Percentiles rank a stretch among this genome's conserved stretches.
Evolutionary conservation across 176 grass and related monocot species (phyloP).

Genomic region (Eremochloa ophiuroides): DNA sequence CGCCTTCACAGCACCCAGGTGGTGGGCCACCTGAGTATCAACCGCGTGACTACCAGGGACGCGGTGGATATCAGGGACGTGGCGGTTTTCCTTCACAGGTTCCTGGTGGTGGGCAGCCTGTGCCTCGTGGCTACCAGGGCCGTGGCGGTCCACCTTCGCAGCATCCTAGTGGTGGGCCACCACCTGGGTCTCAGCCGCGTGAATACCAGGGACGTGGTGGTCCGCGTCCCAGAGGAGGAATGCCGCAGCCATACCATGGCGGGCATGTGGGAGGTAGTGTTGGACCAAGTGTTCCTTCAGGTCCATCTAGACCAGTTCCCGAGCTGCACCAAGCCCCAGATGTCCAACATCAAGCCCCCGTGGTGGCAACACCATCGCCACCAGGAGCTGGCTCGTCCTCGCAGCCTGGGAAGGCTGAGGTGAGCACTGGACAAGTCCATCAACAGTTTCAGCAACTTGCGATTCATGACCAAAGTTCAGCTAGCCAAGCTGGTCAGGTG

Average conservation of each 20-base stretch:
- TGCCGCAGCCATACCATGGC: constrained; percentile 57
- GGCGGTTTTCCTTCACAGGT: neutral
- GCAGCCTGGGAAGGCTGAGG: constrained; percentile 43
- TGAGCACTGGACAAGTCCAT: constrained; percentile 54
- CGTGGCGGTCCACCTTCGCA: constrained; percentile 38
- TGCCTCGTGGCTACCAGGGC: constrained; percentile 55
- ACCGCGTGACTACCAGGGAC: constrained; percentile 44
- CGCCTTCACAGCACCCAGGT: constrained; percentile 13
- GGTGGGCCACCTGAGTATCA: constrained; percentile 52
- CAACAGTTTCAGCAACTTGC: constrained; percentile 72
- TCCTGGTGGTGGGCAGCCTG: constrained; percentile 32
- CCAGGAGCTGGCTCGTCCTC: constrained; percentile 55
- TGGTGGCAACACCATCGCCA: constrained; percentile 36
- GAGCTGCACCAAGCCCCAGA: constrained; percentile 94
- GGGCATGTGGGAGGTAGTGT: constrained; percentile 48
- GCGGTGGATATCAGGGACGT: constrained; percentile 37
- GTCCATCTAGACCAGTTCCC: constrained; percentile 74
- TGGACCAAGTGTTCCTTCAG: constrained; percentile 50
- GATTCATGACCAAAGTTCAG: constrained; percentile 45
- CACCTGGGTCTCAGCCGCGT: constrained; percentile 43
- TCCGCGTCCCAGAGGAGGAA: constrained; percentile 39
- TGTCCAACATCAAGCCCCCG: constrained; percentile 50
- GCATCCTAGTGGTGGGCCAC: constrained; percentile 35
- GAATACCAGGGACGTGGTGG: constrained; percentile 58
- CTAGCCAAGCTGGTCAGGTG: constrained; percentile 51